Percentiles rank a stretch among this genome's conserved stretches.
These are phyloP conservation scores for Penicillium sclerotigenum DNA, from an alignment of 2,329 filamentous ascomycete genomes.

Conservation along the genomic window DNA sequence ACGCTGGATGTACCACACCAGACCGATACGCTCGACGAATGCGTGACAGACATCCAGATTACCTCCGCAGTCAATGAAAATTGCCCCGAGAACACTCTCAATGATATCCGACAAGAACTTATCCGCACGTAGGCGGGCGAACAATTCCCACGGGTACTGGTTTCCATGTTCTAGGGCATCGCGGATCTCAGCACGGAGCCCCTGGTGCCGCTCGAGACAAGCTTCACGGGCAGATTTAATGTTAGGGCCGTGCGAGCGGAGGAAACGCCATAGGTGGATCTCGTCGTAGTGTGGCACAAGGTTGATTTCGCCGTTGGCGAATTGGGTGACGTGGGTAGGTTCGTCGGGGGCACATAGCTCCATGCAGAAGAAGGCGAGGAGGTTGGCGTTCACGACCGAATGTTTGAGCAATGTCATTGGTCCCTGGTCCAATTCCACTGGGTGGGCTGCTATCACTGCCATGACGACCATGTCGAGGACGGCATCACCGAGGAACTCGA, in stretches of 20 bases:
- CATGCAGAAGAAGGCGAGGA: constrained; percentile 74
- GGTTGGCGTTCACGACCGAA: constrained; percentile 73
- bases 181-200: constrained; percentile 51
- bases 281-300: constrained; percentile 21
- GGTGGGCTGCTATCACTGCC: constrained; percentile 33
- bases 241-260: constrained; percentile 46
- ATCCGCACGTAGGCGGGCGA: constrained; percentile 62
- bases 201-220: constrained; percentile 42
- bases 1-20: constrained; percentile 61
- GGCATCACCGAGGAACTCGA: constrained; percentile 86
- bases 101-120: constrained; percentile 85
- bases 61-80: constrained; percentile 74
- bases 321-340: constrained; percentile 3
- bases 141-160: constrained; percentile 72
- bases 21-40: constrained; percentile 62
- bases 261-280: constrained; percentile 64
- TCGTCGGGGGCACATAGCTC: constrained; percentile 37
- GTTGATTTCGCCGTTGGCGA: constrained; percentile 22
- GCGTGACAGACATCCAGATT: constrained; percentile 56
- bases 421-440: constrained; percentile 47
- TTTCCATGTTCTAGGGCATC: constrained; percentile 49
- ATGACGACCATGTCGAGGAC: constrained; percentile 77
- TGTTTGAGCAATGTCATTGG: constrained; percentile 75
- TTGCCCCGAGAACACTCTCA: constrained; percentile 74
- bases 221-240: constrained; percentile 17